Percentiles rank a stretch among this genome's conserved stretches.
Evolutionary conservation across 2,329 filamentous ascomycete genomes (phyloP).

Genomic region (Penicillium vulpinum): DNA sequence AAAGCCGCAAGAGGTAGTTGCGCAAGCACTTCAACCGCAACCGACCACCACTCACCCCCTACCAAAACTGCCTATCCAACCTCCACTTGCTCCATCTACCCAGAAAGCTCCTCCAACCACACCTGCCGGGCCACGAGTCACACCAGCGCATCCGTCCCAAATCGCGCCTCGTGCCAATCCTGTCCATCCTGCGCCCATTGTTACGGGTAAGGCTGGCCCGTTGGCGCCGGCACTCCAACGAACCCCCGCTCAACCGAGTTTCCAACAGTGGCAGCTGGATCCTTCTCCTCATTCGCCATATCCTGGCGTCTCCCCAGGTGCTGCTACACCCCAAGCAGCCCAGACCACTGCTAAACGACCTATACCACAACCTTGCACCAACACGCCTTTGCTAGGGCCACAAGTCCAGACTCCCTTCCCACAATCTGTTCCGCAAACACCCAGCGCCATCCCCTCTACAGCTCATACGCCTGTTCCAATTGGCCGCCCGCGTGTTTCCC

Average conservation of each 20-base stretch:
- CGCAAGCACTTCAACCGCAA: conserved; percentile 16
- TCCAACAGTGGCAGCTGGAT: conserved; percentile 42
- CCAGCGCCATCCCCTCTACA: conserved; percentile 19
- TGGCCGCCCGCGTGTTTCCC: conserved; percentile 22
- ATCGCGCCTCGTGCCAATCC: conserved; percentile 22
- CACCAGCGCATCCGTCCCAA: conserved; percentile 29
- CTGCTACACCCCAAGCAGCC: conserved; percentile 18
- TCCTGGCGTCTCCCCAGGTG: conserved; percentile 24
- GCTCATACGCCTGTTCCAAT: conserved; percentile 29
- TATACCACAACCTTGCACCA: conserved; percentile 20
- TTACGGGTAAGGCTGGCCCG: conserved; percentile 19
- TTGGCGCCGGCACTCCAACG: conserved; percentile 19
- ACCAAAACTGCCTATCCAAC: conserved; percentile 22
- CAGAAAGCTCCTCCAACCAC: conserved; percentile 22
- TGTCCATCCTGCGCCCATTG: conserved; percentile 13
- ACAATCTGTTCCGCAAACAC: conserved; percentile 30
- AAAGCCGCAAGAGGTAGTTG: conserved; percentile 9
- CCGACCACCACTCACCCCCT: conserved; percentile 21
- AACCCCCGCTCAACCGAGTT: conserved; percentile 32
- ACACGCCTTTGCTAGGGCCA: conserved; percentile 18
- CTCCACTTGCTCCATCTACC: conserved; percentile 19
- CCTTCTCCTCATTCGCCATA: conserved; percentile 34
- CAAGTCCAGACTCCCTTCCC: conserved; percentile 17
- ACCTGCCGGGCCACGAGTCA: conserved; percentile 15
- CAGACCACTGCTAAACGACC: conserved; percentile 20